A percentile compares a stretch with the other conserved stretches of the same genome.
phyloP scores from a whole-genome alignment of 306 rosid genomes.

The Cicer judaicum region DNA sequence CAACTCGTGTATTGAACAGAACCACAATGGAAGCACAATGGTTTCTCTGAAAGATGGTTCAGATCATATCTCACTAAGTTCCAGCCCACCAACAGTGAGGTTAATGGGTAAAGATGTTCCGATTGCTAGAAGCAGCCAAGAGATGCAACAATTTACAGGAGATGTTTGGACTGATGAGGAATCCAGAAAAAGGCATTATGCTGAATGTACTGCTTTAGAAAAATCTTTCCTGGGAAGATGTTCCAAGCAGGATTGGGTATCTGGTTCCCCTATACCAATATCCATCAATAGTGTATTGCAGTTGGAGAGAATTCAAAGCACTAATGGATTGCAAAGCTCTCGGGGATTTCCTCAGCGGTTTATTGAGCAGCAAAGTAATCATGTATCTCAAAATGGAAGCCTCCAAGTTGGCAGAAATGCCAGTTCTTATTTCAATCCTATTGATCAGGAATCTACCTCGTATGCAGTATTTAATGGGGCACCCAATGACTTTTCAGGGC shows the following conservation, averaged over 20 bases:
- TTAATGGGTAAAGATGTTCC: constrained; percentile 99
- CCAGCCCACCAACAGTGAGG: constrained; percentile 87
- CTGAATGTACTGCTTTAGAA: constrained; percentile 49
- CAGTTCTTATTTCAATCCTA: constrained; percentile 50
- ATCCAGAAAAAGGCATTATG: constrained; percentile 55
- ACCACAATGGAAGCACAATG: constrained; percentile 46
- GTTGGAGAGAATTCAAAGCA: constrained; percentile 47
- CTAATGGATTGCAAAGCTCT: constrained; percentile 47
- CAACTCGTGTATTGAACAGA: constrained; percentile 51
- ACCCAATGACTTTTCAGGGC: constrained; percentile 49
- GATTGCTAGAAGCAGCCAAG: constrained; percentile 77
- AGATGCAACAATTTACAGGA: constrained; percentile 55
- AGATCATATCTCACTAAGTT: constrained; percentile 47
- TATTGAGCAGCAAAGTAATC: constrained; percentile 50
- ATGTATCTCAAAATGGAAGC: constrained; percentile 52
- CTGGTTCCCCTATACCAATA: constrained; percentile 48
- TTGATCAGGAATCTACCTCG: constrained; percentile 52
- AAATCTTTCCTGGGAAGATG: constrained; percentile 49
- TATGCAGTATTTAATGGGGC: constrained; percentile 51
- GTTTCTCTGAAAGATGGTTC: constrained; percentile 58
- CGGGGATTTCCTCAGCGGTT: constrained; percentile 51
- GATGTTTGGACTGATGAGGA: constrained; percentile 70
- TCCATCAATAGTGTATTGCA: constrained; percentile 44
- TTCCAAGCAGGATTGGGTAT: constrained; percentile 58
- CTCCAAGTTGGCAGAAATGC: constrained; percentile 49